Evolutionary conservation across 441 rosid species (phyloP).

Genomic region (Populus tomentosa): DNA sequence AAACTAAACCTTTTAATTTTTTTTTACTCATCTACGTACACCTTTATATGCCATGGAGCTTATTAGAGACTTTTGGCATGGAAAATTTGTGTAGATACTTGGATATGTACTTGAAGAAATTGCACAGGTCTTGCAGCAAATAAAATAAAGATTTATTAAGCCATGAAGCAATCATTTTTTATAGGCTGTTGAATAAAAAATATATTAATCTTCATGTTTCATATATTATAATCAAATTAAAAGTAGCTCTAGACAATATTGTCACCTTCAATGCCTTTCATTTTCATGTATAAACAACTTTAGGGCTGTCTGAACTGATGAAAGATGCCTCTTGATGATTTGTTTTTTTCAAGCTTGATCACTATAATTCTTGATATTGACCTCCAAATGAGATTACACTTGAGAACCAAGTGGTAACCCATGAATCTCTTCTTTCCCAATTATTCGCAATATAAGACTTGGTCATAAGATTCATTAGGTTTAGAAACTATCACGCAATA

Average conservation of each 20-base stretch:
- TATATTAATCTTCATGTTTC: too few species aligned
- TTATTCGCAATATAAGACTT: too few species aligned
- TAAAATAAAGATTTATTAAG: too few species aligned
- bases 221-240: not conserved
- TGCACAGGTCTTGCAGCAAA: too few species aligned
- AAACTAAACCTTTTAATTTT: too few species aligned
- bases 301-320: not conserved
- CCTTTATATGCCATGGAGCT: too few species aligned
- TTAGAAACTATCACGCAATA: too few species aligned
- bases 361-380: conserved; percentile 1
- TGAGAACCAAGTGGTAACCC: not conserved
- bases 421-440: not conserved
- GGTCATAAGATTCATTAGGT: too few species aligned
- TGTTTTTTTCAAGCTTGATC: not conserved
- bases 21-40: too few species aligned
- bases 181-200: not conserved
- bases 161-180: not conserved
- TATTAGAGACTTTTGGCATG: not conserved
- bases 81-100: not conserved
- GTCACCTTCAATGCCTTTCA: not conserved
- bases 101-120: not conserved
- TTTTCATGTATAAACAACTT: not conserved
- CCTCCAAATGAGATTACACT: not conserved
- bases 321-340: conserved; percentile 7
- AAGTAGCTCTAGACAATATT: not conserved